Evolutionary conservation across 257 asterid species (phyloP).

Genomic region (Perilla frutescens): DNA sequence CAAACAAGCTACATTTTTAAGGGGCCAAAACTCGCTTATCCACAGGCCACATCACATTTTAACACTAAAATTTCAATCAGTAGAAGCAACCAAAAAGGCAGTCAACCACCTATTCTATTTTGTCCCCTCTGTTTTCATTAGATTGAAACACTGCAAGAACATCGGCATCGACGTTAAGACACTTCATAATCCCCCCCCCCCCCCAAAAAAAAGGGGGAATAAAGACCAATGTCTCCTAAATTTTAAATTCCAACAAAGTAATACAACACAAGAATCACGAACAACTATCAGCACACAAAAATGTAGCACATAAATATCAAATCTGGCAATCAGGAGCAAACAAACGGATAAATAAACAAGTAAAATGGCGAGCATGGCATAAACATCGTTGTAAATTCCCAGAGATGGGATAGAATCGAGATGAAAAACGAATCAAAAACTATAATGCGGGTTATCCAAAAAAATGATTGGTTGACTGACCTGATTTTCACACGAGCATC

Average conservation of each 20-base stretch:
- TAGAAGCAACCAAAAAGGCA: not conserved
- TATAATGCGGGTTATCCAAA: slow-evolving; percentile 1
- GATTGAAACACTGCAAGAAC: not conserved
- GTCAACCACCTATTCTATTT: not conserved
- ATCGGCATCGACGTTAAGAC: slow-evolving; percentile 19
- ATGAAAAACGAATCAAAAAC: slow-evolving; percentile 14
- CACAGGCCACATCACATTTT: slow-evolving; percentile 16
- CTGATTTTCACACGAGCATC: slow-evolving; percentile 32
- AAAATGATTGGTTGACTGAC: slow-evolving; percentile 28
- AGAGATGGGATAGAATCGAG: not conserved
- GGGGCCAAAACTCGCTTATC: not conserved
- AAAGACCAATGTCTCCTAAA: slow-evolving; percentile 14
- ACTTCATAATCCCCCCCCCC: not conserved
- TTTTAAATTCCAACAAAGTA: slow-evolving; percentile 21
- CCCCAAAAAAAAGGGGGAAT: not conserved
- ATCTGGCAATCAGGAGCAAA: slow-evolving; percentile 28
- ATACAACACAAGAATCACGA: slow-evolving; percentile 27
- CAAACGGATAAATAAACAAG: not conserved
- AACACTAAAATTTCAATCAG: not conserved
- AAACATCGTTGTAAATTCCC: not conserved
- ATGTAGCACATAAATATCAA: slow-evolving; percentile 16
- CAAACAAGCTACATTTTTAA: not conserved
- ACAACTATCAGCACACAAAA: slow-evolving; percentile 13
- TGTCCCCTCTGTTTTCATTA: not conserved
- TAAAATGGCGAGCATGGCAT: slow-evolving; percentile 11